Evolutionary conservation across 176 grass and related monocot species (phyloP).

Genomic region (Leersia perrieri): DNA sequence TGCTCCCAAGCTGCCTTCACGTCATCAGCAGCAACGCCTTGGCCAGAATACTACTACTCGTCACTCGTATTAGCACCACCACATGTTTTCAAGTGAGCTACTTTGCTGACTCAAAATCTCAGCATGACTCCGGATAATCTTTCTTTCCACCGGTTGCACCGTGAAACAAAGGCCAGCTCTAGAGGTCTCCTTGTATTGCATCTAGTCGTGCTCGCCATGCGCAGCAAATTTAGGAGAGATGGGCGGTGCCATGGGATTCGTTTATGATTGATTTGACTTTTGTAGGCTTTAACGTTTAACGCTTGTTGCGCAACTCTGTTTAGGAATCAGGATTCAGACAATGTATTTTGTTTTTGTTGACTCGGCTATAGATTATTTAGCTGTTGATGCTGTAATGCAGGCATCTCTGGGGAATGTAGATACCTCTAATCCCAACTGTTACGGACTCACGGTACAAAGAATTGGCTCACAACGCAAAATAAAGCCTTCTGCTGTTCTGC

Average conservation of each 20-base stretch:
- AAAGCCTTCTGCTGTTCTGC: neutral
- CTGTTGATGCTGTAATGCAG: no score
- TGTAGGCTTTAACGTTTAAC: neutral
- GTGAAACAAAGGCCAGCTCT: neutral
- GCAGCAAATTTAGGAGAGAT: neutral
- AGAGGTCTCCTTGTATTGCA: neutral
- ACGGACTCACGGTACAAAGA: no score
- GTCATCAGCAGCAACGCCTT: neutral
- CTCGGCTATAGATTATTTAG: neutral
- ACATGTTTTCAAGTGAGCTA: neutral
- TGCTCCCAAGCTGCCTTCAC: constrained; percentile 35
- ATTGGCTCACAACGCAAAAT: no score
- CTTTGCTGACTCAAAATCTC: neutral
- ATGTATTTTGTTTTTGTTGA: neutral
- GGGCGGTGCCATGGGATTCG: neutral
- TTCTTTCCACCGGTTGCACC: neutral
- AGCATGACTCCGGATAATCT: neutral
- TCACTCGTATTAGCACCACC: neutral
- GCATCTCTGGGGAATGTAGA: neutral
- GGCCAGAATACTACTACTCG: neutral
- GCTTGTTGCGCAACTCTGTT: neutral
- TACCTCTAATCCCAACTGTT: no score
- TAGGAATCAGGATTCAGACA: neutral
- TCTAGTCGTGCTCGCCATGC: neutral
- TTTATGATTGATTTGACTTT: neutral